Conservation (phyloP, 83 land plant genomes). For the Thuja plicata region DNA sequence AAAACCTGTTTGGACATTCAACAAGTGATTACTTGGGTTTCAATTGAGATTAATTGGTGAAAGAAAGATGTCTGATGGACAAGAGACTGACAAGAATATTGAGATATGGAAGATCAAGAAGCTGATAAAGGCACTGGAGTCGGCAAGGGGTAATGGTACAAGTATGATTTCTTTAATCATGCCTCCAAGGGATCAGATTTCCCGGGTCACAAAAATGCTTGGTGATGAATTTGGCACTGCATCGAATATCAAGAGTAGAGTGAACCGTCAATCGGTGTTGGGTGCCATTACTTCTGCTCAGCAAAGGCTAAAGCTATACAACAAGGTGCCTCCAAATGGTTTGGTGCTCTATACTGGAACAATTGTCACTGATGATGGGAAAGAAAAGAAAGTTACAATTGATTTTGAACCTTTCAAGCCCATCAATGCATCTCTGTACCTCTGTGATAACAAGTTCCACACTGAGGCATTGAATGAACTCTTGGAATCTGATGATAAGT, state of each 20-base stretch:
- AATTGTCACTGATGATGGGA: conserved; percentile 48
- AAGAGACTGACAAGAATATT: conserved; percentile 49
- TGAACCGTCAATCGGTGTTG: conserved; percentile 44
- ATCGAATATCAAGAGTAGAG: conserved; percentile 47
- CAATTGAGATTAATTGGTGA: neutral
- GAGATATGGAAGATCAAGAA: conserved; percentile 60
- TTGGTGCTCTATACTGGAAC: conserved; percentile 48
- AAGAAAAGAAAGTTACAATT: conserved; percentile 47
- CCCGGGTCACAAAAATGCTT: conserved; percentile 47
- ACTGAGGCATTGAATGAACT: conserved; percentile 48
- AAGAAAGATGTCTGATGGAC: conserved; percentile 31
- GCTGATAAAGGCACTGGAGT: conserved; percentile 40
- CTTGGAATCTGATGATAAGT: conserved; percentile 42
- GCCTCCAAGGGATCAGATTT: conserved; percentile 49
- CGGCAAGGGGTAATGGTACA: conserved; percentile 54
- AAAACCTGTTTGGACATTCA: neutral
- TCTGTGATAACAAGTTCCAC: conserved; percentile 50
- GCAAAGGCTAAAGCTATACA: conserved; percentile 52
- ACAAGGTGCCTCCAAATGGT: conserved; percentile 48
- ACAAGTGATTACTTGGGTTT: neutral
- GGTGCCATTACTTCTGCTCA: conserved; percentile 56
- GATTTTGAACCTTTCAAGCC: conserved; percentile 48
- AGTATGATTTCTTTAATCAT: conserved; percentile 52
- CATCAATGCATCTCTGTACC: conserved; percentile 38
- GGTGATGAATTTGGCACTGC: conserved; percentile 55